Evolutionary conservation across 306 rosid genomes (phyloP).

Genomic region (Prunus padus): DNA sequence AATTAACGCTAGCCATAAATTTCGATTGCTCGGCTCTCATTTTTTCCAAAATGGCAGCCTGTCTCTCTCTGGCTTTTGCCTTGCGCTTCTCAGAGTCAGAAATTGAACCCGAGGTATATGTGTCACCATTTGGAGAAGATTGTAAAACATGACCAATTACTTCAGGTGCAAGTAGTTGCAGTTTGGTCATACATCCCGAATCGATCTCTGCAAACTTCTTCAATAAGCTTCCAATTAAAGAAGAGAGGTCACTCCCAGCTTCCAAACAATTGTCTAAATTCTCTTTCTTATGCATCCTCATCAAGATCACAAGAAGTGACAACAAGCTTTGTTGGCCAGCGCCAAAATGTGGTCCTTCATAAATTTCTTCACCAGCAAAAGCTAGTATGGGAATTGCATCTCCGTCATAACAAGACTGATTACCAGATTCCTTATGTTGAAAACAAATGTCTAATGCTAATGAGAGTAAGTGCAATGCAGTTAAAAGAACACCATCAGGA

Average conservation of each 20-base stretch:
- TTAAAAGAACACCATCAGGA: constrained; percentile 75
- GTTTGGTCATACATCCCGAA: constrained; percentile 56
- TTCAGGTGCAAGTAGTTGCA: constrained; percentile 81
- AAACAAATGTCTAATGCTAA: constrained; percentile 72
- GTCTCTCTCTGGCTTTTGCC: constrained; percentile 94
- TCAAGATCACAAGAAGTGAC: constrained; percentile 81
- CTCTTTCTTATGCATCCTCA: constrained; percentile 66
- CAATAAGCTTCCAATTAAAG: constrained; percentile 66
- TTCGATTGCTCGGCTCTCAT: constrained; percentile 90
- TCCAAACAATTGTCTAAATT: constrained; percentile 48
- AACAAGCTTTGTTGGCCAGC: constrained; percentile 74
- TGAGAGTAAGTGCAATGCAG: constrained; percentile 83
- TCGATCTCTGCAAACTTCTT: constrained; percentile 87
- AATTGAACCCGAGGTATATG: constrained; percentile 34
- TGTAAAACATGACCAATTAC: constrained; percentile 49
- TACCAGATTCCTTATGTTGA: constrained; percentile 58
- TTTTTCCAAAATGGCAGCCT: constrained; percentile 90
- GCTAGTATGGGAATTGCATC: constrained; percentile 64
- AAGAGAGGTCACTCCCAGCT: constrained; percentile 62
- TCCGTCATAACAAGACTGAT: constrained; percentile 32
- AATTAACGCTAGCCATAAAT: constrained; percentile 75
- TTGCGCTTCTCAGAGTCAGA: constrained; percentile 89
- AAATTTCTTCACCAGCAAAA: constrained; percentile 57
- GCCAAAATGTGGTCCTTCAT: constrained; percentile 42
- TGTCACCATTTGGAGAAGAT: constrained; percentile 41